Base-by-base conservation (phyloP, 257 asterid species). In the Ocimum tenuiflorum region DNA sequence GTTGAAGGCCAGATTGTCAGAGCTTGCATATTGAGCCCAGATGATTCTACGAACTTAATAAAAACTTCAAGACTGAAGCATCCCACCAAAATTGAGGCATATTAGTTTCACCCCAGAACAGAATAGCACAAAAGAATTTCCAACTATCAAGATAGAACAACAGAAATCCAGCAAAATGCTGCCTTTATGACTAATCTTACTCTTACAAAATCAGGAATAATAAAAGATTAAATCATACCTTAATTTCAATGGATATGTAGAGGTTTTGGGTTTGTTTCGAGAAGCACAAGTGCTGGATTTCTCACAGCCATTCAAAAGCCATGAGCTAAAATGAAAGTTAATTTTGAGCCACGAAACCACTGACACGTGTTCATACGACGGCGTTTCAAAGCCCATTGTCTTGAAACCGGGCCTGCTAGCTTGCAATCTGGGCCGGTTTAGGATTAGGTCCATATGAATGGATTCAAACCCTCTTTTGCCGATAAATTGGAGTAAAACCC, bases 21-120 rank as follows among this genome's bases (percentile, higher is more conserved):
- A 69, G 85, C 76, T 82, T 84, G 94, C 98, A 91, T 89, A 78
- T 75, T 80, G 77, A 63, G 74, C 63, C 39, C 67, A 51, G 56
- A 67, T n/a, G 54, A 65, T 12, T 51, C 61, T 63, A 67, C 57
- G 14, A 65, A 38, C 14, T 24, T 49, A 52, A 68, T 63, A 67
- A 49, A 6, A 38, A 64, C 3, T 38, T 46, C 65, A 68, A 64
- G 45, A 56, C 19, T 33, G 62, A 49, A 2, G 55, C 49, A 27
- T 62, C 68, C 65, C 65, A 60, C 69, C 45, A 58, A 49, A 10
- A 13, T 36, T 29, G 56, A 45, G 70, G 61, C 76, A 53, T 63
- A 19, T 60, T 48, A 51, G 60, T 56, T 35, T 42, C n/a, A 23
- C 47, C 63, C 11, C 19, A 33, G 10, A 59, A 53, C 22, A 38